Evolutionary conservation across 2,329 filamentous ascomycete species (phyloP), one percentile per base, ranked within the genome.

Genomic region (Fusarium torulosum): DNA sequence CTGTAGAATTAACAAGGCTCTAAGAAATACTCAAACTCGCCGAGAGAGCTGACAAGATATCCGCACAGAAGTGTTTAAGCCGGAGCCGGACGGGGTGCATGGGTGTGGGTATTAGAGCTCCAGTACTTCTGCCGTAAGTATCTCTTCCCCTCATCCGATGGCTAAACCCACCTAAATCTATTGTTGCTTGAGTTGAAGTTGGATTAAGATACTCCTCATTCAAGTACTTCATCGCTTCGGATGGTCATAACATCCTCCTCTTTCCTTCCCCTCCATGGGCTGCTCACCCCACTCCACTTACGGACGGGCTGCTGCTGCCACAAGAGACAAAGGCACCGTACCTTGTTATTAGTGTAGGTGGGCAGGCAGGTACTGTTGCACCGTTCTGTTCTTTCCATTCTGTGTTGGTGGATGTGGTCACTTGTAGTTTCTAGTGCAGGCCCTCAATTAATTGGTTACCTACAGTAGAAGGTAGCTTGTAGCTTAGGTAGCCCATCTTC

Each of bases 191-290:
- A 17, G 33, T 37, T 31, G 70, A 47, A 29, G 31, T 54, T 25
- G 31, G 31, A 31, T 27, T 37, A 19, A 23, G 49, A 23, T 66
- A 68, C 58, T 42, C 53, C 4, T 33, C 11, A 14, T 17, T 17
- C 4, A 38, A 21, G 59, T 64, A 51, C 46, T 20, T 53, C 25
- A 40, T 53, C 59, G 23, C 25, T 51, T 35, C 35, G 25, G 27
- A n/a, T 52, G 40, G 49, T 21, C 55, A 44, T 54, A 29, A 29
- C 27, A 29, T 29, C 27, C 54, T 57, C 38, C 53, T 40, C 54
- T 55, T 66, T 63, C 53, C 59, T 69, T 67, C 58, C 67, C 57
- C 51, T 67, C 62, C 58, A 67, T 69, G 55, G 51, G 53, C 29
- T 63, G 37, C 47, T 47, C n/a, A 43, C 58, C 63, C 53, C 52